These are phyloP conservation scores for Strigomonas culicis DNA, from an alignment of 208 protist species.

Conservation along the genomic window DNA sequence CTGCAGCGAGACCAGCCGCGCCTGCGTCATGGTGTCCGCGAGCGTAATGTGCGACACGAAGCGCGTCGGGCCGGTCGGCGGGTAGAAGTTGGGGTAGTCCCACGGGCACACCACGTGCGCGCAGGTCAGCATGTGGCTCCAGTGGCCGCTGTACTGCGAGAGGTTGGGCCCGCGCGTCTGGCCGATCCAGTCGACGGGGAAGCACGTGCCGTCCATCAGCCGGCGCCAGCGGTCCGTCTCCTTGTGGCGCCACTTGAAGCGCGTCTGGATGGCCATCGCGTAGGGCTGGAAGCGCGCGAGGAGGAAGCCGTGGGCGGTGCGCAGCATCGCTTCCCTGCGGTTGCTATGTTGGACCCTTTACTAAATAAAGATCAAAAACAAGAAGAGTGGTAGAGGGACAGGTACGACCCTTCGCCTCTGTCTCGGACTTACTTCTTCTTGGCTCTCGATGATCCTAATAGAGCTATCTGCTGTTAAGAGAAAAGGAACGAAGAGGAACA, in stretches of 20 bases:
- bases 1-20: slow-evolving; percentile 76
- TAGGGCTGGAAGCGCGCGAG: slow-evolving; percentile 80
- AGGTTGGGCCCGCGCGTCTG: slow-evolving; percentile 78
- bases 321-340: too few relatives aligned
- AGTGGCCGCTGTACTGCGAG: slow-evolving; percentile 83
- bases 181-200: slow-evolving; percentile 79
- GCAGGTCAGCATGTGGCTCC: slow-evolving; percentile 87
- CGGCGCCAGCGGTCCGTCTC: slow-evolving; percentile 88
- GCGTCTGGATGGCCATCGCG: slow-evolving; percentile 85
- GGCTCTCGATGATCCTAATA: too few relatives aligned
- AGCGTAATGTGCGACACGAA: slow-evolving; percentile 87
- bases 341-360: too few relatives aligned
- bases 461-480: too few relatives aligned
- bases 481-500: too few relatives aligned
- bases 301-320: not conserved
- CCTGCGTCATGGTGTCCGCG: slow-evolving; percentile 83
- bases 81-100: slow-evolving; percentile 92
- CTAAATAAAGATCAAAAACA: too few relatives aligned
- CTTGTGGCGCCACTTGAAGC: slow-evolving; percentile 91
- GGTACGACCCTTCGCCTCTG: too few relatives aligned
- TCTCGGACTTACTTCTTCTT: too few relatives aligned
- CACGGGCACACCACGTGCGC: slow-evolving; percentile 88
- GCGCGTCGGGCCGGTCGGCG: slow-evolving; percentile 70
- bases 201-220: slow-evolving; percentile 89
- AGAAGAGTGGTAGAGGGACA: too few relatives aligned